Base-by-base conservation (phyloP, 495 filamentous ascomycete species). In the Hypoxylon intermedium region DNA sequence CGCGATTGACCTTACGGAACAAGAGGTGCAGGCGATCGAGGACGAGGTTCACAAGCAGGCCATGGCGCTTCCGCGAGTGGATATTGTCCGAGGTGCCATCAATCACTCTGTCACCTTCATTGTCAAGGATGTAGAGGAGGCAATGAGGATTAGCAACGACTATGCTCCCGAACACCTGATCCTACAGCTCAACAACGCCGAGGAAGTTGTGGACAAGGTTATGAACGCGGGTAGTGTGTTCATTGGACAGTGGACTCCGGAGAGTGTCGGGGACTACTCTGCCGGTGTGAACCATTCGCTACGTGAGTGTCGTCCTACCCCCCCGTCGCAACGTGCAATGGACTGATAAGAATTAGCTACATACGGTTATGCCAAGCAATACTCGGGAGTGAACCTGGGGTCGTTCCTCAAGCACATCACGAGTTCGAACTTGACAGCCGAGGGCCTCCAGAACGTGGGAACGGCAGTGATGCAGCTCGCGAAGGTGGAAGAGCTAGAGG, bases 121-220 rank as follows among this genome's bases (percentile, higher is more conserved):
- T n/a, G 90, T 92, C 47, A 82, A 82, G 59, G 84, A 84, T 30
- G 82, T 98, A 18, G 83, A 87, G 19, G 91, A 96, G 75, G 94
- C 93, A 0, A 88, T 98, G 86, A 71, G 67, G 16, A 81, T 95
- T 62, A 94, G 90, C 81, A 98, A 98, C 73, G 79, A 87, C 11
- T 98, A 98, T 67, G 94, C 94, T n/a, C 94, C 94, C 0, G 94
- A 98, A 79, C 94, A 98, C 74, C 74, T 98, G 72, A 98, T 98
- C 65, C 79, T 98, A 21, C 94, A 98, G 75, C 74, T 97, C 18
- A 77, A 86, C 62, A 79, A 90, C 47, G 85, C 94, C 21, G 83
- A 87, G 69, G 74, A 81, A 34, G 79, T 85, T 6, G 89, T 96
- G 2, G 84, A 86, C 12, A 72, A 87, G 63, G 92, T 98, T n/a